Evolutionary conservation across 805 yeast genomes (phyloP), one percentile per base, ranked within the genome.

Genomic region (Cyberlindnera mycetangii): DNA sequence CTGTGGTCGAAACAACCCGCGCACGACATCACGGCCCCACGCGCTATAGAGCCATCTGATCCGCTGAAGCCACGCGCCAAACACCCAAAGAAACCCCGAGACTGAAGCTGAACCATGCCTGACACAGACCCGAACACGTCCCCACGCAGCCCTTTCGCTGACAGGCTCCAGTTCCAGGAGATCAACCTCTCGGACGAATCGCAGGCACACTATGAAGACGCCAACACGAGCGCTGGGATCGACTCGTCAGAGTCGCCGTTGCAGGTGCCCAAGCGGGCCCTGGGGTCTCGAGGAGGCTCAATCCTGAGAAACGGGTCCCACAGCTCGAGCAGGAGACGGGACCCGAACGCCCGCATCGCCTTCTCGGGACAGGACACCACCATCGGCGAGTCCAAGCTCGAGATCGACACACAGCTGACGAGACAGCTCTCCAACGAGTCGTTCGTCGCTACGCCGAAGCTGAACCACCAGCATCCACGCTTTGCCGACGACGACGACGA

Each of bases 71-170:
- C 28, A 25, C 28, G 14, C 28, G 14, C 12, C 4, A 25, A 12
- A 25, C 28, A 25, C 28, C 7, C 28, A 25, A 10, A 12, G n/a
- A 25, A 7, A 22, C 10, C 25, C 25, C 25, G 10, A 10, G 10
- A 22, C 7, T 7, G 10, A 22, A 10, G 7, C 25, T 11, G 7
- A 20, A 31, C 20, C 11, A 33, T 34, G 27, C 18, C 37, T 10
- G 21, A 20, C 37, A 7, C 14, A 11, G 38, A 39, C 11, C 19
- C 56, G 2, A 42, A 53, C 37, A 50, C 37, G 6, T 44, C 56
- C 6, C 60, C 62, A 5, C 38, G 32, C 21, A 55, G 60, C 18
- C 64, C 64, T 30, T 59, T 59, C 45, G 52, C 52, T 17, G 64
- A 59, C 41, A 41, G 41, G 4, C 46, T 55, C 37, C 48, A 44